Conservation (phyloP, 345 rosid species). For the Salix caprea region DNA sequence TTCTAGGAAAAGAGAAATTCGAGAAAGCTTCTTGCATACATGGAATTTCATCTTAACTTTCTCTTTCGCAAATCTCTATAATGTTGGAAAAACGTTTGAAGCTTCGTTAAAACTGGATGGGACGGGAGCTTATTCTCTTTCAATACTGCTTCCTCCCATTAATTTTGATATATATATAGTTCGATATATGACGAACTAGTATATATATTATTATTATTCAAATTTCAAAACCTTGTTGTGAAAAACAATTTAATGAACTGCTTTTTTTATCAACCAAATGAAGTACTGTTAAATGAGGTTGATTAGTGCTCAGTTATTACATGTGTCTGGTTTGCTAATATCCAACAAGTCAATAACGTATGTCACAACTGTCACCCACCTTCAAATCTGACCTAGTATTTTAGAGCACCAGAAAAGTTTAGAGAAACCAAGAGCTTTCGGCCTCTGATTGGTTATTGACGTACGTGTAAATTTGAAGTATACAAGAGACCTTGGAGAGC, state of each 20-base stretch:
- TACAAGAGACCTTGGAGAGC: neutral
- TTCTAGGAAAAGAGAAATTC: neutral
- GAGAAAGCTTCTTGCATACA: neutral
- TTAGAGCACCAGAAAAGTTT: neutral
- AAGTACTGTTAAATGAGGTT: constrained; percentile 3
- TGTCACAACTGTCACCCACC: constrained; percentile 44
- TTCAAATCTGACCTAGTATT: constrained; percentile 1
- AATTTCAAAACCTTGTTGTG: too few species aligned
- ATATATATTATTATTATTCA: too few species aligned
- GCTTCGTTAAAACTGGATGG: too few species aligned
- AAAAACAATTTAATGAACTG: too few species aligned
- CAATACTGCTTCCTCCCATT: too few species aligned
- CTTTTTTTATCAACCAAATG: neutral
- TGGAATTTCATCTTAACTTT: neutral
- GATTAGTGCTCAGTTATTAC: constrained; percentile 14
- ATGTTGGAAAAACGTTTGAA: neutral
- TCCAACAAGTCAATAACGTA: constrained; percentile 15
- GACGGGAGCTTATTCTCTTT: too few species aligned
- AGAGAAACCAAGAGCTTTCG: neutral
- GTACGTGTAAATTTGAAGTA: neutral
- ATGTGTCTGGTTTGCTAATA: constrained; percentile 16
- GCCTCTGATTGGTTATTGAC: neutral
- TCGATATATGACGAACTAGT: too few species aligned
- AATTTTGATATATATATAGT: too few species aligned
- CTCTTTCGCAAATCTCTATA: neutral